These are phyloP conservation scores for Pseudocercospora fuligena DNA, from an alignment of 2,329 filamentous ascomycete genomes.

Conservation along the genomic window DNA sequence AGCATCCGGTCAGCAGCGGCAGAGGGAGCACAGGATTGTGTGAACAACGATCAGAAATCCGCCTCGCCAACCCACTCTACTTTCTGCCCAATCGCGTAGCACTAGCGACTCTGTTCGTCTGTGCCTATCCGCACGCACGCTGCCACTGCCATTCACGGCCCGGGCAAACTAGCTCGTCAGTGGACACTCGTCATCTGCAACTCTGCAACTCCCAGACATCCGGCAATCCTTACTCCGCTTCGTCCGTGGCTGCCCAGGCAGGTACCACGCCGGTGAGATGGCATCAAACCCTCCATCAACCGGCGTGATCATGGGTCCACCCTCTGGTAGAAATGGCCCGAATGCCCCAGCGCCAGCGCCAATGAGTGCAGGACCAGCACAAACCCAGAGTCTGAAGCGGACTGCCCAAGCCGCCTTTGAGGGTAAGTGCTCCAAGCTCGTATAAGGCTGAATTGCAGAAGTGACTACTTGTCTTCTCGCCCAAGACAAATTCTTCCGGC, in stretches of 20 bases:
- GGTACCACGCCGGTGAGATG: background rate
- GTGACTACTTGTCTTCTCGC: background rate
- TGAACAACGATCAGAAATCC: background rate
- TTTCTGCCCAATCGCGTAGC: background rate
- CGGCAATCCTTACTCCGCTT: background rate
- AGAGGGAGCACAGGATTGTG: background rate
- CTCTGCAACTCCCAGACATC: background rate
- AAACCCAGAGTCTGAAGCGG: conserved; percentile 37
- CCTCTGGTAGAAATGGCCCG: conserved; percentile 15
- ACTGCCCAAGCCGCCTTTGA: conserved; percentile 49
- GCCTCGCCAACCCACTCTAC: background rate
- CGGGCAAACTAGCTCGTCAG: background rate
- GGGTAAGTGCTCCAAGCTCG: conserved; percentile 32
- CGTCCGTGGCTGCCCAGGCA: background rate
- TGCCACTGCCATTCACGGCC: background rate
- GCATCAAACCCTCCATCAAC: conserved; percentile 43
- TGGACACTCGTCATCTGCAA: background rate
- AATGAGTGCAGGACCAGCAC: conserved; percentile 22
- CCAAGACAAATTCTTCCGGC: background rate
- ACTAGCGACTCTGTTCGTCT: background rate
- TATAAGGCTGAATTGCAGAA: background rate
- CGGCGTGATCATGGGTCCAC: conserved; percentile 29
- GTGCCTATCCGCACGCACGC: background rate
- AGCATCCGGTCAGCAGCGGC: conserved; percentile 2
- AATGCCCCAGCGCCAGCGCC: conserved; percentile 24